Percentiles rank a stretch among this genome's conserved stretches.
Evolutionary conservation across 148 eudicot species (phyloP).

Genomic region (Rhododendron henanense): DNA sequence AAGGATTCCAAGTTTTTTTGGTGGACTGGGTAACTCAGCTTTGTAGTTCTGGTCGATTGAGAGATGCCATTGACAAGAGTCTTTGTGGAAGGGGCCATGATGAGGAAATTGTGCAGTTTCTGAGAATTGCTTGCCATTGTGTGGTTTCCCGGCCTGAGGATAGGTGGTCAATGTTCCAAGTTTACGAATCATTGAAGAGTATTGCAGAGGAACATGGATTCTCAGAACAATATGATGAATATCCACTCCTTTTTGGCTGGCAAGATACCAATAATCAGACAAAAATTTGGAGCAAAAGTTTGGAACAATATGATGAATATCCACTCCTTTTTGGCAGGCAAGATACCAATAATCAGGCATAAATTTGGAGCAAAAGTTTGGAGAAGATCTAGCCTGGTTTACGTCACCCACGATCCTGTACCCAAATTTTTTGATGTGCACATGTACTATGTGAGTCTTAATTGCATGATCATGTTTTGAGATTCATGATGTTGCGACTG

Average conservation of each 20-base stretch:
- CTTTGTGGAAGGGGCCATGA: constrained; percentile 67
- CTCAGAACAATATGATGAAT: constrained; percentile 66
- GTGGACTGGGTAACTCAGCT: constrained; percentile 81
- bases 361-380: no score
- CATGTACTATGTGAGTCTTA: no score
- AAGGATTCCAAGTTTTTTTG: constrained; percentile 67
- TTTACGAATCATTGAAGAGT: constrained; percentile 53
- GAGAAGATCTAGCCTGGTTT: no score
- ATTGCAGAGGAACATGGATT: constrained; percentile 63
- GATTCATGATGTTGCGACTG: no score
- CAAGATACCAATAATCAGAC: constrained; percentile 30
- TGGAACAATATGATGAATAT: no score
- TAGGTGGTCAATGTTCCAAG: constrained; percentile 73
- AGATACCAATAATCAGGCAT: no score
- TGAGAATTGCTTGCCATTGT: constrained; percentile 68
- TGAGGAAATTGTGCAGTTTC: constrained; percentile 68
- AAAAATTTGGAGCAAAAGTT: no score
- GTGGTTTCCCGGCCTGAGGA: constrained; percentile 68
- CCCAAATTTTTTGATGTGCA: no score
- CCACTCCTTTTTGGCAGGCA: no score
- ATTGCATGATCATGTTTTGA: no score
- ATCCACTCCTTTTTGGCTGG: constrained; percentile 56
- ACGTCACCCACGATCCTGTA: no score
- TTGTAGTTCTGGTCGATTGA: constrained; percentile 49
- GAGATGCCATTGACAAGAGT: constrained; percentile 63